Evolutionary conservation across 371 early-diverging fungal genomes (phyloP), one percentile per base, ranked within the genome.

Genomic region (Apophysomyces trapeziformis): DNA sequence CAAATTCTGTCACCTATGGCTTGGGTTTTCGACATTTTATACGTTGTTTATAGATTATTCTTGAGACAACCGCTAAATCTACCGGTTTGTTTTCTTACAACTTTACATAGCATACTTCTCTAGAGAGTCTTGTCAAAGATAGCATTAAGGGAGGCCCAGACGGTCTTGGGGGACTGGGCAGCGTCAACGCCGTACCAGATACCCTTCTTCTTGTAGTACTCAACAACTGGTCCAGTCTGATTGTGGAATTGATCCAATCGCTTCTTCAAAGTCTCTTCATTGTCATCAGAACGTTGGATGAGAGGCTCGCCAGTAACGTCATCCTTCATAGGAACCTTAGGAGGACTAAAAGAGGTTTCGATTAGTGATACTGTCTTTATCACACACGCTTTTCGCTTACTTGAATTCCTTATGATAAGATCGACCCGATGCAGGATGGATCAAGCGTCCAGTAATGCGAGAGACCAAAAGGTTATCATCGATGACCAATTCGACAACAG

Each of bases 251-350:
- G 84, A 16, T 83, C 91, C 67, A 99, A 86, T 66, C 99, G 93
- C 89, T 96, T 97, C 77, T 85, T 91, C 64, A 98, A 87, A 14
- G 98, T 92, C 46, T 90, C 95, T 65, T 89, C 97, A 73, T 97
- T 99, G 80, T 99, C 99, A 77, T 99, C 99, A 4, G 96, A 92
- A 64, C 99, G 92, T 78, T 95, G 96, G 65, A 98, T 89, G 54
- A 99, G 88, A 67, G 99, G 96, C 82, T 96, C 97, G 66, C 98
- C 95, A 70, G 99, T 99, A 60, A 94, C 75, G 78, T 99, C 99
- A 80, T 99, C 99, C 75, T 87, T 94, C 87, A 89, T 92, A 36
- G 88, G 63, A 46, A 84, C 85, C 90, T 97, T 97, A 67, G 99
- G 99, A 63, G 99, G 99, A 74, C 84, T 84, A 61, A 36, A 21